Evolutionary conservation across 2,329 filamentous ascomycete species (phyloP), one percentile per base, ranked within the genome.

Genomic region (Colletotrichum horii): DNA sequence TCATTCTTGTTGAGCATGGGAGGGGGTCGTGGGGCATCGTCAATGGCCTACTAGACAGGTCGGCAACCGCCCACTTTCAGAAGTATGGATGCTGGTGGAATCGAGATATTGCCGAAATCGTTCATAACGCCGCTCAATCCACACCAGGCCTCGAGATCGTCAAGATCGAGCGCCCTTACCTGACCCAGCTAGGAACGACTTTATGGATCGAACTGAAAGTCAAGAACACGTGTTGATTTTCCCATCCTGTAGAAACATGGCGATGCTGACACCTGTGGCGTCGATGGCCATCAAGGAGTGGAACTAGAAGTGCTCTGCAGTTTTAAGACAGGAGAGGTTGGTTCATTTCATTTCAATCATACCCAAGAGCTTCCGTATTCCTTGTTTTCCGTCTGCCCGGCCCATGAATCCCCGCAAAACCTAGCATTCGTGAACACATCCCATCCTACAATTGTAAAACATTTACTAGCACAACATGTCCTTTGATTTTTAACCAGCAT

Each of bases 41-140:
- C 38, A 93, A 93, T 80, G 83, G 84, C 12, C 78, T 90, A 22
- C 83, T 93, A 36, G 91, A 93, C 82, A 85, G 83, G 77, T 87
- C 88, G 72, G 91, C 92, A 0, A 82, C 83, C 19, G 83, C 84
- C 26, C 92, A 93, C 79, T 92, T 92, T 74, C 84, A 85, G 26
- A 88, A 89, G 78, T 93, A 91, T 79, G 92, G 92, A 4, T 93
- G 92, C 83, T 93, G 92, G 92, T 93, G 91, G 91, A 93, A 93
- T 83, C 85, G 92, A 68, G 91, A 93, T 79, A 89, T 93, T 75
- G 88, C 89, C 79, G 83, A 80, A 38, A 85, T 93, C 34, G 87
- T 93, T 11, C 83, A 86, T 69, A 85, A 88, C 75, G 91, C 90
- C 34, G 84, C 84, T 24, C 77, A 79, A 66, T 80, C 81, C 66